Base-by-base conservation (phyloP, 2,329 filamentous ascomycete species). In the Xylariomycetidae sp. region DNA sequence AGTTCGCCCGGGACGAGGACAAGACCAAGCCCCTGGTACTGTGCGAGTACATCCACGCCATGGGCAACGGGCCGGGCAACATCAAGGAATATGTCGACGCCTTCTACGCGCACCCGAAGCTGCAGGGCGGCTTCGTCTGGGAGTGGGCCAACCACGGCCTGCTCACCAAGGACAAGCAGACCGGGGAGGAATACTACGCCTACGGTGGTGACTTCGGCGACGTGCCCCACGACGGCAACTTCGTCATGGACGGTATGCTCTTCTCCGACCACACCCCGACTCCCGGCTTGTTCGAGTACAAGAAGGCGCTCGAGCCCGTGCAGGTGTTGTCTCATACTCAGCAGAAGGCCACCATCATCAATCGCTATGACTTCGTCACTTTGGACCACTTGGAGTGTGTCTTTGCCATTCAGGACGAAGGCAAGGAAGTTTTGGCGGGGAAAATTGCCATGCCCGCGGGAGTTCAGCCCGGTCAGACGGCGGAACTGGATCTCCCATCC, bases 41-140 rank as follows among this genome's bases (percentile, higher is more conserved):
- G 20, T 70, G 66, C 38, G 69, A 74, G 43, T 72, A 62, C 40
- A 52, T 58, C 5, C 67, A 71, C 17, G 77, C 80, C 3, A 83
- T 84, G 79, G 80, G 80, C 1, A 84, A 82, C 42, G 80, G 77
- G 0, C 80, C 80, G 0, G 80, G 80, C 5, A 74, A 70, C 2
- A 67, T 83, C 42, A 71, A 77, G 46, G 79, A 82, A 44, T 84
- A 84, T 42, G 61, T 79, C 31, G 70, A 80, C 16, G 63, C 69
- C 0, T 84, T 82, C 53, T 73, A 75, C 46, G 62, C 65, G 27
- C 65, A 81, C 38, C 67, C 67, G 1, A 61, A 64, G 2, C 63
- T 82, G 0, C 78, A 82, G 53, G 78, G 79, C 9, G 79, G 78
- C 0, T 75, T 71, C 33, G 66, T 76, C n/a, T 78, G 73, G 72